phyloP scores from a whole-genome alignment of 352 stramenopile species.

The Phytopythium kandeliae region DNA sequence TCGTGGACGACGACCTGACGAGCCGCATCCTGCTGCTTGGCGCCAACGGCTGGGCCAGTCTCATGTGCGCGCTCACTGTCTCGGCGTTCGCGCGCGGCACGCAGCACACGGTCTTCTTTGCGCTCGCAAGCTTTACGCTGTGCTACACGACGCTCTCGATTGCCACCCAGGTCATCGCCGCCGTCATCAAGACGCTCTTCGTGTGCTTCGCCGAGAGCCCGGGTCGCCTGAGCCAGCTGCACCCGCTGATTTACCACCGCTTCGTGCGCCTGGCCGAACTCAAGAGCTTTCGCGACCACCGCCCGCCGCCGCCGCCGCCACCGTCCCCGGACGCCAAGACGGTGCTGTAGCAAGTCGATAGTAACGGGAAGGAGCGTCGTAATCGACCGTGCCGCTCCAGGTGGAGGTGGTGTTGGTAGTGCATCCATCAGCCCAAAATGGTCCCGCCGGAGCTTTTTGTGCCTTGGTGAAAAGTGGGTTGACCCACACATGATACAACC shows the following conservation, averaged over 20 bases:
- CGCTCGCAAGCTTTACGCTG: conserved; percentile 62
- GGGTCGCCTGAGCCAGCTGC: conserved; percentile 64
- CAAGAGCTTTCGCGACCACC: conserved; percentile 81
- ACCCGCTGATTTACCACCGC: conserved; percentile 85
- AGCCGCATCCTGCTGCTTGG: conserved; percentile 69
- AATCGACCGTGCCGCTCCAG: too few relatives aligned
- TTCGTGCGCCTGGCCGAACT: conserved; percentile 80
- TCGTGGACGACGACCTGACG: conserved; percentile 82
- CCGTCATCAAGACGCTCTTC: conserved; percentile 83
- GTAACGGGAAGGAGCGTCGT: too few relatives aligned
- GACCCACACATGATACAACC: too few relatives aligned
- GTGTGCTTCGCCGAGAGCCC: conserved; percentile 85
- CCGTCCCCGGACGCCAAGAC: neutral
- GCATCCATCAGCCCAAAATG: too few relatives aligned
- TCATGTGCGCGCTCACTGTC: conserved; percentile 67
- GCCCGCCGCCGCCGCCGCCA: conserved; percentile 17
- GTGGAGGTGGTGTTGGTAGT: too few relatives aligned
- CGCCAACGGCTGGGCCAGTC: conserved; percentile 71
- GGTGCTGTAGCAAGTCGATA: neutral
- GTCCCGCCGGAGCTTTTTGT: too few relatives aligned
- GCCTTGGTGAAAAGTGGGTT: too few relatives aligned
- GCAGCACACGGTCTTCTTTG: conserved; percentile 69
- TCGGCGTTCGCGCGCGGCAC: conserved; percentile 42
- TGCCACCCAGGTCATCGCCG: conserved; percentile 61
- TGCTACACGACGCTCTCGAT: conserved; percentile 81